Evolutionary conservation across 2,329 filamentous ascomycete genomes (phyloP).

Genomic region (Colletotrichum costaricense): DNA sequence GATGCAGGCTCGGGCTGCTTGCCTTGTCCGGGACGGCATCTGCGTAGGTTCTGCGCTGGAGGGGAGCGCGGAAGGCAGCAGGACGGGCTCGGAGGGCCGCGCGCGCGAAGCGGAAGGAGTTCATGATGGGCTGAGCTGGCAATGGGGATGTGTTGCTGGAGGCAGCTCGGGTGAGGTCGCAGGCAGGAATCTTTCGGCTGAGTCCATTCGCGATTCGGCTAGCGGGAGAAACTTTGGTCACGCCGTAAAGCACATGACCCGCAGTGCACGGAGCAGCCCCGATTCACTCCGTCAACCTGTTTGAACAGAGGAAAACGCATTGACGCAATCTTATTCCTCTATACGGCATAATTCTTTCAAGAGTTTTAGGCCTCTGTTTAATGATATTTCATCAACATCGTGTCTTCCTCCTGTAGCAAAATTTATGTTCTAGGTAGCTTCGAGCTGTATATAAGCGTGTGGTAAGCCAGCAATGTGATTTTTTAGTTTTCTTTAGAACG

Average conservation of each 20-base stretch:
- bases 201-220: constrained; percentile 53
- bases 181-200: constrained; percentile 61
- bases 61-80: constrained; percentile 77
- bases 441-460: neutral
- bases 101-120: constrained; percentile 92
- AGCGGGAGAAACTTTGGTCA: constrained; percentile 47
- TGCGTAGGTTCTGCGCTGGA: constrained; percentile 92
- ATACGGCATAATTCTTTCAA: neutral
- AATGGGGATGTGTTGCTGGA: constrained; percentile 63
- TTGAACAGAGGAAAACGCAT: neutral
- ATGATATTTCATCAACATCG: neutral
- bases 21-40: constrained; percentile 88
- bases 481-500: too few relatives aligned
- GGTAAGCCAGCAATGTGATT: too few relatives aligned
- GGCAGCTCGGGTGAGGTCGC: constrained; percentile 53
- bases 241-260: constrained; percentile 47
- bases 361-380: neutral
- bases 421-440: neutral
- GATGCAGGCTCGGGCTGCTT: constrained; percentile 43
- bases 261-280: constrained; percentile 9
- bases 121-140: constrained; percentile 76
- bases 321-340: neutral
- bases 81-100: constrained; percentile 87
- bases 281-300: neutral
- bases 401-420: neutral